phyloP scores from a whole-genome alignment of 495 filamentous ascomycete species.

The Haplographium delicatum region DNA sequence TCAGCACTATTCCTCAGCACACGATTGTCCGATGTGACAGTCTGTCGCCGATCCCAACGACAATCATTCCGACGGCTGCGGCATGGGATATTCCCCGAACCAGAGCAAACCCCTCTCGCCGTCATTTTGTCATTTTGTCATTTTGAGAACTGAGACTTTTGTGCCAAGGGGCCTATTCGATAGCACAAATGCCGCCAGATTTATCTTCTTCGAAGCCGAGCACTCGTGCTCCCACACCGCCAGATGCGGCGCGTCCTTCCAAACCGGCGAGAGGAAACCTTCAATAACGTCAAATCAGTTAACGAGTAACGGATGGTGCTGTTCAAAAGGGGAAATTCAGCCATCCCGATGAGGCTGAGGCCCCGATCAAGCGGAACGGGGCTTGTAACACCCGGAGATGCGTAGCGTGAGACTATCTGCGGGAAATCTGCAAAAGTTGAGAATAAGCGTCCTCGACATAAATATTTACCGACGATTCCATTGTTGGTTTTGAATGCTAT shows the following conservation, averaged over 20 bases:
- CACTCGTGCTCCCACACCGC: background rate
- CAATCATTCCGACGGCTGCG: background rate
- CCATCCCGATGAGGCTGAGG: background rate
- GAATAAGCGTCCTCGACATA: background rate
- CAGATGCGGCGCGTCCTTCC: background rate
- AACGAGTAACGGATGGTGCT: too few species aligned
- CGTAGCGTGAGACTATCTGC: background rate
- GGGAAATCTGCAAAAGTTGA: background rate
- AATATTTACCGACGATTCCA: background rate
- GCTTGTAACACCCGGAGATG: background rate
- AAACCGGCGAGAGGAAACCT: too few species aligned
- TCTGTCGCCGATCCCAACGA: background rate
- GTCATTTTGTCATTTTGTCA: too few species aligned
- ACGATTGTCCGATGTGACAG: background rate
- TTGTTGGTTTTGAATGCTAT: constrained; percentile 6
- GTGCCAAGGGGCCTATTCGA: background rate
- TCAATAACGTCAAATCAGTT: too few species aligned
- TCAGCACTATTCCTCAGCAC: background rate
- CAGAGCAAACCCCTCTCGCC: too few species aligned
- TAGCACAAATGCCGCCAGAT: background rate
- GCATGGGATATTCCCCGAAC: background rate
- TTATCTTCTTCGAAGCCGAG: too few species aligned
- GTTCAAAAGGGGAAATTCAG: background rate
- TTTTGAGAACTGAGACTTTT: background rate
- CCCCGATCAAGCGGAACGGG: background rate